These are phyloP conservation scores for Fusarium abutilonis DNA, from an alignment of 2,329 filamentous ascomycete genomes.

Conservation along the genomic window DNA sequence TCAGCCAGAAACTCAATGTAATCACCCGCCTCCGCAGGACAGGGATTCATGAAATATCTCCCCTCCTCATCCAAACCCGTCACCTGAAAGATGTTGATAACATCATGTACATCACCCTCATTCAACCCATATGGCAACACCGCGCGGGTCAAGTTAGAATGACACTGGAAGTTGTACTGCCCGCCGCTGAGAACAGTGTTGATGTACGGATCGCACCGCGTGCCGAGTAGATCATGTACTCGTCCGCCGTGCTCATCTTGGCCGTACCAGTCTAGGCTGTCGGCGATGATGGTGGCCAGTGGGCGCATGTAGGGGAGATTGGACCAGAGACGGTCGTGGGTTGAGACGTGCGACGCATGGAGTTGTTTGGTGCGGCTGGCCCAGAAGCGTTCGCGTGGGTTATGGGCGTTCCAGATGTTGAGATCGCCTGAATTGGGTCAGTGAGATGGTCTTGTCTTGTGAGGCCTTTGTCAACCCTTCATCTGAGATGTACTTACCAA, in stretches of 20 bases:
- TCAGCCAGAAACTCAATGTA: constrained; percentile 84
- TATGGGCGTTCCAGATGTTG: constrained; percentile 81
- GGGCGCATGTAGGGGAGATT: constrained; percentile 80
- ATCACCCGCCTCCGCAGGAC: constrained; percentile 64
- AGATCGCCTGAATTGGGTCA: constrained; percentile 66
- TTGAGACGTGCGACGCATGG: constrained; percentile 77
- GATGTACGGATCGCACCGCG: constrained; percentile 86
- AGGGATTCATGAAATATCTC: constrained; percentile 78
- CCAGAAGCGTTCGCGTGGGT: constrained; percentile 85
- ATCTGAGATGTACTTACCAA: constrained; percentile 59
- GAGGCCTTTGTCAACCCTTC: not conserved
- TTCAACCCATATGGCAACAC: constrained; percentile 73
- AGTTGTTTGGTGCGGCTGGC: constrained; percentile 81
- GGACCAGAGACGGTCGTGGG: constrained; percentile 80
- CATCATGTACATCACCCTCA: constrained; percentile 83
- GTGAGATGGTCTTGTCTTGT: not conserved
- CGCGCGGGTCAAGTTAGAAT: constrained; percentile 81
- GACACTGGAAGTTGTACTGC: constrained; percentile 83
- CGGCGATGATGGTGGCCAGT: constrained; percentile 74
- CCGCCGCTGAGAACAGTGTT: constrained; percentile 76
- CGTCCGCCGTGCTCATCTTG: constrained; percentile 70
- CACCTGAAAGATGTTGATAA: constrained; percentile 87
- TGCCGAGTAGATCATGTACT: constrained; percentile 83
- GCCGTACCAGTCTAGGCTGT: constrained; percentile 72
- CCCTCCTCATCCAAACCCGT: constrained; percentile 78